Conservation (phyloP, 805 yeast genomes). For the Yarrowia sp. region DNA sequence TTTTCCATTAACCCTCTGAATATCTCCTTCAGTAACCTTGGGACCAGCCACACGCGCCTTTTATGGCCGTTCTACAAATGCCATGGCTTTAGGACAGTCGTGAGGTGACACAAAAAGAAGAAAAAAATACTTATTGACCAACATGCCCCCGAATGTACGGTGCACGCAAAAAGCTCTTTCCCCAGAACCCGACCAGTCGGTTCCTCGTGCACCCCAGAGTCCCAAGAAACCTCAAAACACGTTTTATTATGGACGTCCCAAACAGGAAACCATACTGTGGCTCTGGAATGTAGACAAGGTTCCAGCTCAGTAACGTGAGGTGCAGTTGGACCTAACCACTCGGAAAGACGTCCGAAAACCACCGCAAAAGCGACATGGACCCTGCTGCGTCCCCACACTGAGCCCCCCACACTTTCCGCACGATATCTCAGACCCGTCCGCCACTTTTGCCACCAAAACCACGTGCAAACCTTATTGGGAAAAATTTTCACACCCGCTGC, state of each 20-base stretch:
- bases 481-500: not conserved
- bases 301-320: not conserved
- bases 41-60: conserved; percentile 20
- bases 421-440: too few species aligned
- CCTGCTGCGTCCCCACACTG: too few species aligned
- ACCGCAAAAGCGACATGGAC: too few species aligned
- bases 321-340: not conserved
- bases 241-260: conserved; percentile 20
- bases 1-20: too few species aligned
- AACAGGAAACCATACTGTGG: conserved; percentile 7
- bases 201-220: not conserved
- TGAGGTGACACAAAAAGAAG: not conserved
- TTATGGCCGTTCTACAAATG: too few species aligned
- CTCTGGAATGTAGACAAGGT: conserved; percentile 1
- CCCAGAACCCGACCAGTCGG: too few species aligned
- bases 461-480: conserved; percentile 22
- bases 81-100: too few species aligned
- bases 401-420: too few species aligned
- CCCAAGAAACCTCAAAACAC: not conserved
- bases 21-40: not conserved
- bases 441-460: not conserved
- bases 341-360: too few species aligned
- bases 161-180: too few species aligned
- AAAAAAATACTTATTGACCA: not conserved
- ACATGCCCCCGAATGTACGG: too few species aligned